Percentiles rank a stretch among this genome's conserved stretches.
Conservation (phyloP, 306 rosid genomes). For the Arachis stenosperma region DNA sequence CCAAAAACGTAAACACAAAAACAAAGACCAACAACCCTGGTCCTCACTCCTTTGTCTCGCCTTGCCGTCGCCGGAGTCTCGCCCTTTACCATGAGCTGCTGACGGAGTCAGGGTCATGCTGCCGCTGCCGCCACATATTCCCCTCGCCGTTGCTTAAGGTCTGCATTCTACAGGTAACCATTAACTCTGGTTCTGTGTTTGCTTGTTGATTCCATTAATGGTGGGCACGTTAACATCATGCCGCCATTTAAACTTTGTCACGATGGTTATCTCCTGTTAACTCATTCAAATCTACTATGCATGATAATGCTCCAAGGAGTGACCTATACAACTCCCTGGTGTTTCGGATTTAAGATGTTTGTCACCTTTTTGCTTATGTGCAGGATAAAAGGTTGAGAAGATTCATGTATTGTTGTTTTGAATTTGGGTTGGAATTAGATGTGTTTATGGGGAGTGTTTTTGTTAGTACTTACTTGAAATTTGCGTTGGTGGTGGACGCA, state of each 20-base stretch:
- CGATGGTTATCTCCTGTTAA: slow-evolving; percentile 78
- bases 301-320: slow-evolving; percentile 56
- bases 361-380: slow-evolving; percentile 60
- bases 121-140: too few species aligned
- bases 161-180: too few species aligned
- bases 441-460: slow-evolving; percentile 82
- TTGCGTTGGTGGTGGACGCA: slow-evolving; percentile 61
- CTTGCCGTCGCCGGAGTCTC: too few species aligned
- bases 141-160: too few species aligned
- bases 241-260: slow-evolving; percentile 52
- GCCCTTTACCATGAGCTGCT: too few species aligned
- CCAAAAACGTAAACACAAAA: too few species aligned
- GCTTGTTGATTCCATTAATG: too few species aligned
- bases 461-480: slow-evolving; percentile 65
- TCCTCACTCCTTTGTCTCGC: too few species aligned
- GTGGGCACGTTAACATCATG: too few species aligned
- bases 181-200: too few species aligned
- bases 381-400: slow-evolving; percentile 62
- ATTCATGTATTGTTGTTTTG: slow-evolving; percentile 70
- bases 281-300: slow-evolving; percentile 57
- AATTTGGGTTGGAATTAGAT: slow-evolving; percentile 76
- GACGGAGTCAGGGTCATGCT: too few species aligned
- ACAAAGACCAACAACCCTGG: too few species aligned
- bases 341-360: slow-evolving; percentile 70
- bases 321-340: slow-evolving; percentile 63